Evolutionary conservation across 192 early-diverging fungal genomes (phyloP), one percentile per base, ranked within the genome.

Genomic region (Anaeromyces robustus): DNA sequence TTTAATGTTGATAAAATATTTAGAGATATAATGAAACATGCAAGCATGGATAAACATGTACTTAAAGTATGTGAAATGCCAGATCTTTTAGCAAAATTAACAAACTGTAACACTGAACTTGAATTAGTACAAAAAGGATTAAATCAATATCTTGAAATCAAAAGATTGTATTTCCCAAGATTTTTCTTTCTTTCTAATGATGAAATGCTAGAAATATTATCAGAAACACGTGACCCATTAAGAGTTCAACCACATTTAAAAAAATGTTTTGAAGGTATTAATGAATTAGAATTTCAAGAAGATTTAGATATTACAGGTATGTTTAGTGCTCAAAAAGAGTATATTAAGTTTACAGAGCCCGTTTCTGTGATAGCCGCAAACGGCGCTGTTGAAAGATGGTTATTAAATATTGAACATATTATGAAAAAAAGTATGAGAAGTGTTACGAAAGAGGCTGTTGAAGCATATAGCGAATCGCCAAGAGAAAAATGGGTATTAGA

Each of bases 111-210:
- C 84, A 81, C 78, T 13, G 89, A 90, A 81, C 83, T 90, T n/a
- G 89, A 90, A 77, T 84, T 90, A 12, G 89, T 90, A 34, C 89
- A 90, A 78, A 90, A 90, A 82, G 89, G 89, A 17, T 83, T 90
- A 18, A 90, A 90, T 83, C 89, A 90, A 80, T 90, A 90, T 79
- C 81, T 90, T 19, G 89, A 90, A 77, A 80, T 90, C 59, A 90
- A 90, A 81, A 82, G 89, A 18, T 79, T 90, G 0, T 90, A 82
- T 81, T 90, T 90, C 81, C 89, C 89, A 7, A 85, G 89, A 77
- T 90, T 90, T 79, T 90, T 90, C 83, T 90, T 90, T 82, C 83
- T 90, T 39, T 90, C 89, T 34, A 90, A 90, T 82, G 89, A 90
- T 81, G 89, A 90, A 85, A 90, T 90, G 89, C 81, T 90, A 19